Evolutionary conservation across 2,329 filamentous ascomycete genomes (phyloP), one percentile per base, ranked within the genome.

Genomic region (Aspergillus felis): DNA sequence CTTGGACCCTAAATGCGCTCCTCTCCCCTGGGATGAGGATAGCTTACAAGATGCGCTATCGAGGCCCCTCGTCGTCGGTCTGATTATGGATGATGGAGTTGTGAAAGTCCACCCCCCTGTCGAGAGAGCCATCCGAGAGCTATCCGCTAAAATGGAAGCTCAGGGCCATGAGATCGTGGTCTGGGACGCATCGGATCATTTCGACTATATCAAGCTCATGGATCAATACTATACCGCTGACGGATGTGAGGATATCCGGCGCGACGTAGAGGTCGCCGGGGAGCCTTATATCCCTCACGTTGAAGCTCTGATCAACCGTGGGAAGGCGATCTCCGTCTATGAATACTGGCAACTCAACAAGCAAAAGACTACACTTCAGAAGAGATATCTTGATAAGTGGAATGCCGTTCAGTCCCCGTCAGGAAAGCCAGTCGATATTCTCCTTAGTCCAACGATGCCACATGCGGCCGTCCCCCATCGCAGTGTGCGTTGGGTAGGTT

Each of bases 321-420:
- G 77, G 1, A 62, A 77, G 10, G 67, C 83, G 0, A 83, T 87
- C 14, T 85, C 83, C 0, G 84, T 87, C 0, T 87, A 84, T 57
- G 77, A 85, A 4, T 89, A 88, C 70, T 89, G 85, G 86, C 84
- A 87, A 62, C 76, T 89, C 6, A 88, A 87, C 70, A 82, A 76
- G 58, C 76, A 78, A 27, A 88, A 87, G 64, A 56, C 77, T 27
- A 74, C 72, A 0, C 73, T 78, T 3, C 83, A 86, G 60, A 80
- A 85, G 57, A 75, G 72, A 2, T 87, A 85, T 55, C 75, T 87
- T 1, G 78, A 85, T 51, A 82, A 84, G 57, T 88, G 85, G 85
- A 80, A 81, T 48, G 66, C 67, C 0, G 71, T 76, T 0, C 72
- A 65, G 17, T 82, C 79, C 2, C 66, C 74, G 0, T 79, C 79